phyloP scores from a whole-genome alignment of 2,329 filamentous ascomycete genomes.

The Dothistroma pini region DNA sequence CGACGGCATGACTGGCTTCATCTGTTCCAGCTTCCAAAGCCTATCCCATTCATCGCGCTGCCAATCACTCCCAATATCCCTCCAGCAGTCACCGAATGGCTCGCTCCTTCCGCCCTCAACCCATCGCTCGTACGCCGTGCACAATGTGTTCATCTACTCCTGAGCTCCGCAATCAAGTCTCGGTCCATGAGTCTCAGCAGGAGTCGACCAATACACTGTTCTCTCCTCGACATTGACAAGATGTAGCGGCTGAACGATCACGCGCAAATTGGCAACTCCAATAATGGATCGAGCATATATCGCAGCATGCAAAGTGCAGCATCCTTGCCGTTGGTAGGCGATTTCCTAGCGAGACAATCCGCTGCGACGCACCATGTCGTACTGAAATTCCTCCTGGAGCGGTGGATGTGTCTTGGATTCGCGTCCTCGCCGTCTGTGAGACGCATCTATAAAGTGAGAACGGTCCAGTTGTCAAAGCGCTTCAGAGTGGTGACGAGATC shows the following conservation, averaged over 20 bases:
- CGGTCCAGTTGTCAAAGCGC: not conserved
- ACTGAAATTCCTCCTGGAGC: not conserved
- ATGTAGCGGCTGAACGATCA: not conserved
- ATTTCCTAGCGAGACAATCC: not conserved
- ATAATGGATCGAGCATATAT: not conserved
- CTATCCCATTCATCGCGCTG: not conserved
- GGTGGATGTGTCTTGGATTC: not conserved
- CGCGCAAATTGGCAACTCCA: not conserved
- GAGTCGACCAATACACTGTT: not conserved
- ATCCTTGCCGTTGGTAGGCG: not conserved
- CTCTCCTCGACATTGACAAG: not conserved
- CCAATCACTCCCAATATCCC: not conserved
- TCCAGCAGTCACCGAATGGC: not conserved
- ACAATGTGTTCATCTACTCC: not conserved
- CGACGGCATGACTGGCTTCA: not conserved
- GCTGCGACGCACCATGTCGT: not conserved
- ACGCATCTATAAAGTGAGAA: not conserved
- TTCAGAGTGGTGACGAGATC: not conserved
- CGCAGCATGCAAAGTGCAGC: not conserved
- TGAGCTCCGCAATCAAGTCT: not conserved
- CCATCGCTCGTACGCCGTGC: not conserved
- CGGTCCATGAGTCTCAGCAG: not conserved
- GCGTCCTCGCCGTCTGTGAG: not conserved
- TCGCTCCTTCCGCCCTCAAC: not conserved
- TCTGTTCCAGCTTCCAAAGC: not conserved